Evolutionary conservation across 2,329 filamentous ascomycete species (phyloP).

Genomic region (Trichoderma pleuroti): DNA sequence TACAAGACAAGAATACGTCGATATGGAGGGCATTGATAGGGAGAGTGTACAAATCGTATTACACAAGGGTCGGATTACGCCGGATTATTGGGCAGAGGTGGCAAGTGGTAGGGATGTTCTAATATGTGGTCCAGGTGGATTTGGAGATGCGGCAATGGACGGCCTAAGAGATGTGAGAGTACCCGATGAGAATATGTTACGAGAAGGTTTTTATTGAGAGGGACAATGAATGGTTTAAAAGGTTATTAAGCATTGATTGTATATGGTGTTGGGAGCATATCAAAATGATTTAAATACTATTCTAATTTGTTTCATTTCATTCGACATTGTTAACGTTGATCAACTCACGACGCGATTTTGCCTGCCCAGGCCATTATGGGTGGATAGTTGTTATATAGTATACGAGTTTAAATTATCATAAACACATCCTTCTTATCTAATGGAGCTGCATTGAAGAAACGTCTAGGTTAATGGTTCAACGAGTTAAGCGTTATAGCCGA

Average conservation of each 20-base stretch:
- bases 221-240: not conserved
- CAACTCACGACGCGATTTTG: no score
- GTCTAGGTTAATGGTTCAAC: not conserved
- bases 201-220: slow-evolving; percentile 14
- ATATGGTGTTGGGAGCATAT: not conserved
- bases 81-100: not conserved
- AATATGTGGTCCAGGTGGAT: slow-evolving; percentile 15
- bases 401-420: no score
- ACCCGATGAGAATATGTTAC: not conserved
- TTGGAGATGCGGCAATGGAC: slow-evolving; percentile 13
- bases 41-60: not conserved
- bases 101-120: slow-evolving; percentile 9
- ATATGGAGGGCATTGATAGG: not conserved
- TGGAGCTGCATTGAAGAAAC: not conserved
- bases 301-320: no score
- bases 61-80: not conserved
- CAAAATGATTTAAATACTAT: not conserved
- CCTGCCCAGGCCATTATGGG: no score
- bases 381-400: no score
- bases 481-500: not conserved
- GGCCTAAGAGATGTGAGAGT: slow-evolving; percentile 9
- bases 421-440: not conserved
- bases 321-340: no score
- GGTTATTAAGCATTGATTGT: not conserved
- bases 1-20: not conserved